These are phyloP conservation scores for Verticillium alfalfae DNA, from an alignment of 2,329 filamentous ascomycete species.

Conservation along the genomic window DNA sequence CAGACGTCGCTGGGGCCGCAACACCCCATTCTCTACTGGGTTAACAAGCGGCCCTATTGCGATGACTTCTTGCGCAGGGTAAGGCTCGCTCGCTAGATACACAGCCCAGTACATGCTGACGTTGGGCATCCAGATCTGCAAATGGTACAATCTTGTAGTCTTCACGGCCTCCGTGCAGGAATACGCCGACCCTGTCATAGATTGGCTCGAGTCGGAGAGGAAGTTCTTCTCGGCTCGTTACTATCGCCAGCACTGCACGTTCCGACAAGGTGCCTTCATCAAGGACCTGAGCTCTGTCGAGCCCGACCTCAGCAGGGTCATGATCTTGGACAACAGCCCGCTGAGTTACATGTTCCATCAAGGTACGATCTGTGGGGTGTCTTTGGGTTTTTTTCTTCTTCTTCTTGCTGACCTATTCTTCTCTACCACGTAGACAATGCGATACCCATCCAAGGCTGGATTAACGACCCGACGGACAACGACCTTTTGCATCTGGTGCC, in stretches of 20 bases:
- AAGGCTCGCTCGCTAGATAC: constrained; percentile 17
- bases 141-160: constrained; percentile 96
- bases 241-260: constrained; percentile 96
- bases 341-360: constrained; percentile 98
- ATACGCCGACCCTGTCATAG: constrained; percentile 97
- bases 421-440: constrained; percentile 71
- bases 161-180: constrained; percentile 98
- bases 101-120: background rate
- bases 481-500: constrained; percentile 90
- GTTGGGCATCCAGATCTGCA: constrained; percentile 60
- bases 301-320: constrained; percentile 93
- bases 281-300: constrained; percentile 96
- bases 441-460: constrained; percentile 98
- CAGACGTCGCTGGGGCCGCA: constrained; percentile 70
- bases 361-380: constrained; percentile 51
- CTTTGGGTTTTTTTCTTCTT: background rate
- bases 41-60: constrained; percentile 94
- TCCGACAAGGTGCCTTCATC: constrained; percentile 92
- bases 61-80: constrained; percentile 91
- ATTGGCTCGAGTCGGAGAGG: constrained; percentile 94
- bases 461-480: constrained; percentile 95
- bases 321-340: constrained; percentile 98
- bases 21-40: constrained; percentile 96
- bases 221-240: constrained; percentile 94
- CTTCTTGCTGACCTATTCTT: background rate